Evolutionary conservation across 176 grass and related monocot species (phyloP), one percentile per base, ranked within the genome.

Genomic region (Poa annua): DNA sequence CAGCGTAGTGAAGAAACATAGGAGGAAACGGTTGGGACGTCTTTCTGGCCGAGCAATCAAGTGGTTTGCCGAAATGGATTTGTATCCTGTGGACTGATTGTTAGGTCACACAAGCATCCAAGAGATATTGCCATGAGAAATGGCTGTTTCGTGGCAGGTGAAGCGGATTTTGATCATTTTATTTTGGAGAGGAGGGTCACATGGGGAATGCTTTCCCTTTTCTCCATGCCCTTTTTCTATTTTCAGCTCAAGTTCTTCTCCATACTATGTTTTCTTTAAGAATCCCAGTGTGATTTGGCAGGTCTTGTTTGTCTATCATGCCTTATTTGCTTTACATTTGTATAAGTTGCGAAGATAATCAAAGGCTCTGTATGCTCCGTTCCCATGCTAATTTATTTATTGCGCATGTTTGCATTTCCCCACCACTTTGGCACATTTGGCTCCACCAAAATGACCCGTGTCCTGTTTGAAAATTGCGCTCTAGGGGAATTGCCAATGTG

Each of bases 41-140:
- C 71, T 74, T 74, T 74, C 71, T 5, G 24, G 15, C 25, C 14
- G 24, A 50, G 45, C 71, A 51, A 74, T 74, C 70, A 74, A 74
- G 71, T 74, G 45, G 24, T 32, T 74, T 74, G 45, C 45, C 25
- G 71, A 33, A 74, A 74, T 29, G 15, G 71, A 51, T 51, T 29
- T 50, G 17, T 74, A 74, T 74, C 71, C 50, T 51, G 45, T 16
- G 71, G 45, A 51, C 45, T 24, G 22, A 73, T 50, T 73, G 41
- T 48, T 71, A 72, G 41, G 42, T 15, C 41, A 72, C 22, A n/a
- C 70, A 49, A 32, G 70, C 6, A 24, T 73, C 71, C 45, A 73
- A 73, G 15, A 14, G 42, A 26, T 4, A 12, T 41, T 41, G 20
- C 3, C 70, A 50, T 32, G 25, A 32, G 70, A 51, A 74, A 74